Evolutionary conservation across 352 stramenopile species (phyloP).

Genomic region (Pythium sp.): DNA sequence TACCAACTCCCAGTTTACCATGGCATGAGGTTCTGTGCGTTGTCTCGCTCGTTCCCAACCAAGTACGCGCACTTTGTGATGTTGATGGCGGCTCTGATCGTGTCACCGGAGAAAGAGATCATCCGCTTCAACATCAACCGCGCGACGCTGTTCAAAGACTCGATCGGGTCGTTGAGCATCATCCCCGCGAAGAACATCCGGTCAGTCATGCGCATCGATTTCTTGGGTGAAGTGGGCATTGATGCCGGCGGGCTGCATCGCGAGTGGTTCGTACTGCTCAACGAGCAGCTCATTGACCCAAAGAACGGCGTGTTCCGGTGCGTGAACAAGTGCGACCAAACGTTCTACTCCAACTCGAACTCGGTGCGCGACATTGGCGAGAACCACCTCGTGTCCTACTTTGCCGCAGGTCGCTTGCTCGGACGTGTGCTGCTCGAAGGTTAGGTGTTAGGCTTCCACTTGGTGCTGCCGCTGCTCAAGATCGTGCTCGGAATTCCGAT

Average conservation of each 20-base stretch:
- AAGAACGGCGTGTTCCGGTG: constrained; percentile 26
- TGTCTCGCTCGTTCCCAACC: constrained; percentile 22
- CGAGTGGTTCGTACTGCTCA: constrained; percentile 60
- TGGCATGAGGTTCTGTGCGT: not conserved
- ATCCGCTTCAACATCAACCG: constrained; percentile 28
- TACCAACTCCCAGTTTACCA: not conserved
- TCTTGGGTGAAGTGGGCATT: constrained; percentile 49
- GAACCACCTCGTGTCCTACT: constrained; percentile 19
- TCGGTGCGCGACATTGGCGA: constrained; percentile 9
- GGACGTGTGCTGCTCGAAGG: constrained; percentile 59
- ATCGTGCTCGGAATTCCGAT: no score
- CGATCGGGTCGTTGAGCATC: constrained; percentile 27
- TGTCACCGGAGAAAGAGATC: constrained; percentile 20
- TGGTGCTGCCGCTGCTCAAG: constrained; percentile 75
- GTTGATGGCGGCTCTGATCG: constrained; percentile 16
- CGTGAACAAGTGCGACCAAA: constrained; percentile 35
- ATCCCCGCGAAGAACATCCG: constrained; percentile 26
- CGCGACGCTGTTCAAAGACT: constrained; percentile 30
- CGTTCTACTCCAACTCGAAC: constrained; percentile 35
- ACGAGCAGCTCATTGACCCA: constrained; percentile 23
- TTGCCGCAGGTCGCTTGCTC: constrained; percentile 47
- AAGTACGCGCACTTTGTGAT: constrained; percentile 38
- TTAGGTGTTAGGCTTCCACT: constrained; percentile 87
- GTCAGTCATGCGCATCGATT: constrained; percentile 51
- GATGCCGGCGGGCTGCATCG: constrained; percentile 64